Percentiles rank a stretch among this genome's conserved stretches.
phyloP scores from a whole-genome alignment of 805 yeast genomes.

The Ogataea salicorniae region DNA sequence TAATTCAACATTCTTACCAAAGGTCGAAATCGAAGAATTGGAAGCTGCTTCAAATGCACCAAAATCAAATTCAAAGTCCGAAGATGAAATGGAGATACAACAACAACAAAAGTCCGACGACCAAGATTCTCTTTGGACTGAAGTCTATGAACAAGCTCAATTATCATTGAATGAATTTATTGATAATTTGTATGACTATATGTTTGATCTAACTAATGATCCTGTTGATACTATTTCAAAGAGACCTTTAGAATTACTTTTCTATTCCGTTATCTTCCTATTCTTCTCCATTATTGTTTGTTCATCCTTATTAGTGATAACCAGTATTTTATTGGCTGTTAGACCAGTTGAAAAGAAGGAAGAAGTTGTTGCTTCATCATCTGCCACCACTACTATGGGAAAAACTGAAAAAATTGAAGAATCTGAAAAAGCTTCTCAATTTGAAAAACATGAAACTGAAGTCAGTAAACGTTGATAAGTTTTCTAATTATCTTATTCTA shows the following conservation, averaged over 20 bases:
- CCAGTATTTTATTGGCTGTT: constrained; percentile 17
- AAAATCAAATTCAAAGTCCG: constrained; percentile 36
- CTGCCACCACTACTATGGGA: constrained; percentile 6
- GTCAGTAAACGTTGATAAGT: constrained; percentile 23
- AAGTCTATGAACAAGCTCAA: constrained; percentile 16
- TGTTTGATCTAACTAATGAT: constrained; percentile 35
- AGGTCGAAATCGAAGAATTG: constrained; percentile 45
- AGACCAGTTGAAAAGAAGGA: constrained; percentile 4
- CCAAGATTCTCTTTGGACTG: constrained; percentile 11
- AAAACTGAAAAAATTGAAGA: constrained; percentile 9
- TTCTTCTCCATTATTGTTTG: constrained; percentile 36
- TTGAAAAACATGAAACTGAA: constrained; percentile 25
- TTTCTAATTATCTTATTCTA: not conserved
- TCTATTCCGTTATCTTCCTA: constrained; percentile 40
- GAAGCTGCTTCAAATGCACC: constrained; percentile 38
- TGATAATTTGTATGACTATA: constrained; percentile 26
- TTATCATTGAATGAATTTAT: constrained; percentile 16
- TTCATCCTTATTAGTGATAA: constrained; percentile 36
- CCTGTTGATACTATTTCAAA: constrained; percentile 41
- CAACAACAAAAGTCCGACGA: constrained; percentile 7
- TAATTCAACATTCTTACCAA: constrained; percentile 61
- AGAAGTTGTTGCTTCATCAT: not conserved
- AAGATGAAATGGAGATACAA: not conserved
- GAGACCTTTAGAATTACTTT: constrained; percentile 47
- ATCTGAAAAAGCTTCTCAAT: constrained; percentile 14